Evolutionary conservation across 352 stramenopile species (phyloP).

Genomic region (Pythium rhizo-oryzae): DNA sequence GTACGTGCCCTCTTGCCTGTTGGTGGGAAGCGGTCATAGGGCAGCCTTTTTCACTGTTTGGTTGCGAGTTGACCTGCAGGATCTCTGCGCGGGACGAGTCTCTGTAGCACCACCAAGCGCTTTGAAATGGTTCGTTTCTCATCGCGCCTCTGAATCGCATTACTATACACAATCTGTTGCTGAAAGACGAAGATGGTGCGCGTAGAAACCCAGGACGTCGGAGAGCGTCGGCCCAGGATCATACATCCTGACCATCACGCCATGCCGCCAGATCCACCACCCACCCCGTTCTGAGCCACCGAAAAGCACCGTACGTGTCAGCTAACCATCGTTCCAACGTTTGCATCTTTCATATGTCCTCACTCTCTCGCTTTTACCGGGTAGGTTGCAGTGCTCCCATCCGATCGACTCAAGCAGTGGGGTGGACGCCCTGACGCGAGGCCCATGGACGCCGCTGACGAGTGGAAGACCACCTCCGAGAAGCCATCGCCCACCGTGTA

Average conservation of each 20-base stretch:
- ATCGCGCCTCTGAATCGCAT: neutral
- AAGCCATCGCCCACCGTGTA: constrained; percentile 57
- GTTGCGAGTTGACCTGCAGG: constrained; percentile 21
- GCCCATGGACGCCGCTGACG: constrained; percentile 51
- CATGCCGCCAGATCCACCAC: constrained; percentile 20
- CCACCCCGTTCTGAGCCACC: constrained; percentile 18
- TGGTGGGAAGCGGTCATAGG: neutral
- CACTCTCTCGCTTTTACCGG: neutral
- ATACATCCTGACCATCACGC: constrained; percentile 41
- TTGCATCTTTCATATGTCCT: neutral
- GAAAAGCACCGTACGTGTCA: constrained; percentile 8
- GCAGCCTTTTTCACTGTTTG: no score
- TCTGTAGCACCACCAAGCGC: constrained; percentile 67
- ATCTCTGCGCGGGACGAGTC: constrained; percentile 64
- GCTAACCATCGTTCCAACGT: neutral
- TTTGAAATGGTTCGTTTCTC: constrained; percentile 38
- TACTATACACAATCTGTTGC: neutral
- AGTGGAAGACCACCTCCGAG: constrained; percentile 72
- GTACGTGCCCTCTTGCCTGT: constrained; percentile 30
- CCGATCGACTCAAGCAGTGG: constrained; percentile 54
- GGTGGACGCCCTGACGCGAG: constrained; percentile 39
- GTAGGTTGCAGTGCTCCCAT: constrained; percentile 21
- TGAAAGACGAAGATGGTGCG: constrained; percentile 9
- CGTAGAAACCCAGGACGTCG: constrained; percentile 47
- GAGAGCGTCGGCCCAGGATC: constrained; percentile 59